phyloP scores from a whole-genome alignment of 495 filamentous ascomycete species.

The Penicillium taxi region DNA sequence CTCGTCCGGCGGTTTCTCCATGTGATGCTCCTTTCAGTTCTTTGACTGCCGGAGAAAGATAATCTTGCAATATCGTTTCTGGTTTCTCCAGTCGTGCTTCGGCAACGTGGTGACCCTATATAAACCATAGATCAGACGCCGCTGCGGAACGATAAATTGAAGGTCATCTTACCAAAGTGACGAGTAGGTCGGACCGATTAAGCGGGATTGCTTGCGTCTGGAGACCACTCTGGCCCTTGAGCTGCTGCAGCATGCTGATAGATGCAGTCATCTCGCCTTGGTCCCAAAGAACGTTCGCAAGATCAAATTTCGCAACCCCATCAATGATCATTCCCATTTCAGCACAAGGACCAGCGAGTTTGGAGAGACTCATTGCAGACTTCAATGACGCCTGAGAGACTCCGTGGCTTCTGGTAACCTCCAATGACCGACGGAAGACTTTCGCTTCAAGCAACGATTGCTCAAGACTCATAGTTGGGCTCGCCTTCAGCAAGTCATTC shows the following conservation, averaged over 20 bases:
- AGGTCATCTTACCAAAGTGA: constrained; percentile 57
- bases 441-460: constrained; percentile 67
- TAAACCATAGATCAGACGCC: constrained; percentile 12
- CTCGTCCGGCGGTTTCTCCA: constrained; percentile 71
- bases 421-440: constrained; percentile 62
- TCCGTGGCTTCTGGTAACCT: constrained; percentile 66
- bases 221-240: constrained; percentile 53
- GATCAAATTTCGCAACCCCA: constrained; percentile 65
- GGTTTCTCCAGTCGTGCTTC: constrained; percentile 91
- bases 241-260: constrained; percentile 73
- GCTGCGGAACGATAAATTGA: neutral
- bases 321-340: constrained; percentile 65
- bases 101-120: constrained; percentile 71
- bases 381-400: constrained; percentile 80
- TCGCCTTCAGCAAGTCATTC: constrained; percentile 51
- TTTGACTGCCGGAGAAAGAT: constrained; percentile 73
- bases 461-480: constrained; percentile 46
- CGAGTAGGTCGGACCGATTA: constrained; percentile 71
- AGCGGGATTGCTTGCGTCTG: constrained; percentile 66
- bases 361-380: constrained; percentile 68
- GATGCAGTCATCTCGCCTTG: constrained; percentile 88
- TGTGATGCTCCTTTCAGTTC: constrained; percentile 62
- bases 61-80: constrained; percentile 76
- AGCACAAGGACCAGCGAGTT: constrained; percentile 59
- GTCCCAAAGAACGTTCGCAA: constrained; percentile 87